Evolutionary conservation across 495 filamentous ascomycete genomes (phyloP), one percentile per base, ranked within the genome.

Genomic region (Chlorociboria aeruginascens): DNA sequence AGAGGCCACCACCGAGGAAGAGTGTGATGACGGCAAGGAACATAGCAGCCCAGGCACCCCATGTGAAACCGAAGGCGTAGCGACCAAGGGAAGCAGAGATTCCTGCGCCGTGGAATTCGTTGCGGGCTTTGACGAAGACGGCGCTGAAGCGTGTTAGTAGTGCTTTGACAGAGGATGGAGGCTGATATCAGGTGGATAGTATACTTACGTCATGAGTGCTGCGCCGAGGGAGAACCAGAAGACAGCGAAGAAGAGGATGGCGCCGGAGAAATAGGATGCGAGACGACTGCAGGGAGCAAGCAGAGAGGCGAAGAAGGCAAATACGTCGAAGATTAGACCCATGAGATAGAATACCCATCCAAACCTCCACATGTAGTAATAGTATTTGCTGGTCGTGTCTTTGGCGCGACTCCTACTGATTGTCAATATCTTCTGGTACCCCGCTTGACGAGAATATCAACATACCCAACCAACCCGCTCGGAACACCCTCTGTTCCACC

Each of bases 21-120:
- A 89, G 85, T 13, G 88, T 60, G 25, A 88, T 42, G 10, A 78
- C 82, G 12, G 85, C 76, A 43, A 94, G 64, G 50, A 89, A 66
- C 40, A 86, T 72, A 40, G 77, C 80, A 1, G 71, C 77, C 57
- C 81, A 77, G 4, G 85, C 74, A 2, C 81, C 81, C 89, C 89
- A 95, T 66, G 82, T 86, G 67, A 94, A 95, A 28, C 77, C 89
- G 55, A 85, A 89, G 7, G 83, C 80, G 51, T 87, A 86, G 12
- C 63, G 54, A 25, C 89, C 89, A 6, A 95, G 62, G 7, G 54
- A 62, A 17, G 89, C 77, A 32, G 50, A 43, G 38, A 80, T 74
- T 55, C 73, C 74, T 48, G 69, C 73, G 32, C 56, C 47, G 29
- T 65, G 66, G 69, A 94, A 93, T 13, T 66, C 69, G 59, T 88